A percentile compares a stretch with the other conserved stretches of the same genome.
phyloP scores from a whole-genome alignment of 2,329 filamentous ascomycete species.

The Epichloe coenophiala region DNA sequence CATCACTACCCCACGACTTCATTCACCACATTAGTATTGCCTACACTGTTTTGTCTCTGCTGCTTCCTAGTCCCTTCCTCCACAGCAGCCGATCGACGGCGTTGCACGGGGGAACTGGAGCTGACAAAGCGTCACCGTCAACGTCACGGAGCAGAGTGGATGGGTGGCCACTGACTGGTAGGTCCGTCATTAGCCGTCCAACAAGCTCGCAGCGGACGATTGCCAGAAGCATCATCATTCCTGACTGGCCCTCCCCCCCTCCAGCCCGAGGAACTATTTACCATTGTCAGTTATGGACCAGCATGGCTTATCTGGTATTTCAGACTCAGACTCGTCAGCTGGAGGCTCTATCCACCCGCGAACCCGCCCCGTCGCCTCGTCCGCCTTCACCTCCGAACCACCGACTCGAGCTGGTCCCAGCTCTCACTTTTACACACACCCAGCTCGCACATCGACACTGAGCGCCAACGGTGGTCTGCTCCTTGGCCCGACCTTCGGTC shows the following conservation, averaged over 20 bases:
- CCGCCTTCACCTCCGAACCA: constrained; percentile 17
- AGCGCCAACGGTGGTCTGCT: constrained; percentile 30
- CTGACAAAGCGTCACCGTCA: constrained; percentile 35
- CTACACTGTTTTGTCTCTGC: not conserved
- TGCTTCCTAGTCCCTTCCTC: too few relatives aligned
- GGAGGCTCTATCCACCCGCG: constrained; percentile 7
- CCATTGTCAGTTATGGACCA: constrained; percentile 11
- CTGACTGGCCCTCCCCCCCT: not conserved
- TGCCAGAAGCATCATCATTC: not conserved
- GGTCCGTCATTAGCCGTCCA: not conserved
- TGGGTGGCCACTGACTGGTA: not conserved
- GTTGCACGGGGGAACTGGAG: not conserved
- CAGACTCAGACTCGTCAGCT: constrained; percentile 13
- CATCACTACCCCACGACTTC: not conserved
- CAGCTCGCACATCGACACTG: constrained; percentile 28
- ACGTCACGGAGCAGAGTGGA: constrained; percentile 24
- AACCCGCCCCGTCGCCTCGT: constrained; percentile 5
- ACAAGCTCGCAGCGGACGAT: not conserved
- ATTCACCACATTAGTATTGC: not conserved
- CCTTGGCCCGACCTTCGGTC: constrained; percentile 7
- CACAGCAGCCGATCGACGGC: not conserved
- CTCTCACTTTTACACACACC: constrained; percentile 29
- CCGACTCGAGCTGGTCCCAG: constrained; percentile 22
- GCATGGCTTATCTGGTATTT: constrained; percentile 13
- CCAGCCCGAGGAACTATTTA: not conserved